These are phyloP conservation scores for Picea mariana DNA, from an alignment of 83 land plant genomes.

Conservation along the genomic window DNA sequence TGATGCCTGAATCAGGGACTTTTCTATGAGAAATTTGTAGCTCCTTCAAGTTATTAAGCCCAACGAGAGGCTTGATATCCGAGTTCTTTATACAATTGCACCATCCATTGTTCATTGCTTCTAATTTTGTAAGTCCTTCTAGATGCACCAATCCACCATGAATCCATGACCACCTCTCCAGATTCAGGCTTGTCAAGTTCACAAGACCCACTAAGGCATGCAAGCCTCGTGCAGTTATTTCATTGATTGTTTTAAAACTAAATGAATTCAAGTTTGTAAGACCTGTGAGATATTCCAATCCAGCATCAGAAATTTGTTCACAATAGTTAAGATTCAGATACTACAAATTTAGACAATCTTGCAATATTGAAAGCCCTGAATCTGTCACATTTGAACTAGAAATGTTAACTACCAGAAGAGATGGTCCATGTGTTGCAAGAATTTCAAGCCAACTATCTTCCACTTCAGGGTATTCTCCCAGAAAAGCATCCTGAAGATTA, in stretches of 20 bases:
- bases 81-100: too few relatives aligned
- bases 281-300: conserved; percentile 60
- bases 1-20: too few relatives aligned
- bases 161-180: conserved; percentile 83
- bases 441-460: conserved; percentile 90
- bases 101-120: too few relatives aligned
- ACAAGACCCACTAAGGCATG: conserved; percentile 58
- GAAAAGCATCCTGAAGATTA: conserved; percentile 83
- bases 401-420: conserved; percentile 80
- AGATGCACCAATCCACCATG: conserved; percentile 92
- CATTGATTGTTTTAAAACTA: conserved; percentile 75
- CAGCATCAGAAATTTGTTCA: conserved; percentile 73
- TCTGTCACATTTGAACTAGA: conserved; percentile 82
- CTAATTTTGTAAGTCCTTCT: conserved; percentile 63
- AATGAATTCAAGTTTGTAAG: conserved; percentile 73
- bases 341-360: conserved; percentile 72
- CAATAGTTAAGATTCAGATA: conserved; percentile 68
- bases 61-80: too few relatives aligned
- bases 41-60: too few relatives aligned
- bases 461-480: conserved; percentile 84
- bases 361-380: conserved; percentile 58
- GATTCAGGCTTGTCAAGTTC: conserved; percentile 73
- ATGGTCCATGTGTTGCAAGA: conserved; percentile 79
- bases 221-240: conserved; percentile 81
- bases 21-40: too few relatives aligned